Evolutionary conservation across 1,284 basidiomycete species (phyloP), one percentile per base, ranked within the genome.

Genomic region (Trichosporon inkin): DNA sequence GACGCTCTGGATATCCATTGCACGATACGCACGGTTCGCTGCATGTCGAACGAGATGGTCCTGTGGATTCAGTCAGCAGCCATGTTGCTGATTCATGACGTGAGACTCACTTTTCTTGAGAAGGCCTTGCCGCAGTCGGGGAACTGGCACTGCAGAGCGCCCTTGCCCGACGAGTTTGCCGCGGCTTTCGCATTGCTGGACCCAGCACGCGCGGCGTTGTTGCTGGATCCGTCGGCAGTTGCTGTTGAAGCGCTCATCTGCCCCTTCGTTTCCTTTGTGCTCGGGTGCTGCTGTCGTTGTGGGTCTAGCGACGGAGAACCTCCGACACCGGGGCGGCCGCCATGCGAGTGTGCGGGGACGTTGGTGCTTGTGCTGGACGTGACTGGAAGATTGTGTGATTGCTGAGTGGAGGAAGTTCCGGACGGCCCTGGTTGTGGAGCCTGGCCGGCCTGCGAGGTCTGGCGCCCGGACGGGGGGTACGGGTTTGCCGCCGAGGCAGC

Each of bases 31-130:
- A 76, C 74, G 74, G 64, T 76, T 76, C 13, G 68, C 68, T 44
- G 71, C 68, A 62, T 76, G 72, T 35, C 74, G 66, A 7, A 70
- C 57, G 1, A 74, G 63, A 53, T 76, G 74, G 58, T 76, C 72
- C 74, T 76, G 57, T 6, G 37, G 32, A 51, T 37, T 22, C 32
- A 28, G 35, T 52, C 40, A 52, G 57, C 55, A 38, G 34, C n/a
- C 6, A 36, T 8, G 38, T 41, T 17, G 34, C 7, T 35, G 10
- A 37, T 56, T 32, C 55, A 47, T 44, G 19, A 36, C 10, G 7
- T n/a, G 32, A 10, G 5, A 64, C 72, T 55, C 58, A 75, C 73
- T 63, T 74, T 75, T 55, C 73, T 60, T 10, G 72, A 73, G 56
- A 75, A 75, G 10, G 66, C 56, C 62, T 75, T 75, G 34, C 62